Base-by-base conservation (phyloP, 176 grass and related monocot species). In the Tillandsia leiboldiana region DNA sequence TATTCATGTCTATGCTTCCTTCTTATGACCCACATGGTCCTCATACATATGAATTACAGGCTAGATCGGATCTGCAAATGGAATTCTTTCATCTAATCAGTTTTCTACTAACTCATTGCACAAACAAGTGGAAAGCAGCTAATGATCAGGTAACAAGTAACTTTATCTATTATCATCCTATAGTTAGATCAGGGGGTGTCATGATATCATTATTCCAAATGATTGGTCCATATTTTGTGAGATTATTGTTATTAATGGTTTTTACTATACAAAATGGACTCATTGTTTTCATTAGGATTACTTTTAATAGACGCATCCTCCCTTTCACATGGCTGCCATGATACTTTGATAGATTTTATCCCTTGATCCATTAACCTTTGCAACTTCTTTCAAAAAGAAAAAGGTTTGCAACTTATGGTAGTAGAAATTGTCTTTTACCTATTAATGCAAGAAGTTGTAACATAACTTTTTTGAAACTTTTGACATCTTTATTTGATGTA, bases 21-120 rank as follows among this genome's bases (percentile, higher is more conserved):
- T 42, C 7, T 42, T 42, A 42, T 42, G 33, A 42, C 6, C 33
- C 8, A 42, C 4, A 7, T 6, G 3, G 33, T 6, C 63, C 63
- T 47, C 15, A 52, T 67, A n/a, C 63, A 9, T 51, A 53, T 61
- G 14, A 57, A 49, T 80, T 88, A 77, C 87, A 99, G 94, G 84
- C 87, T 82, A 99, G 89, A 84, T 87, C 94, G 66, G 94, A 99
- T 83, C 82, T 99, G 53, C 87, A 90, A 73, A 90, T 99, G 82
- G 94, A 99, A 83, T 99, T 99, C 70, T 99, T 99, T 59, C 94
- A 99, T 76, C 79, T 99, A 83, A 99, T 93, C 77, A 93, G 94
- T 78, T 99, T 99, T 83, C 87, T 99, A 78, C 80, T 99, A 66
- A 88, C 79, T 75, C 89, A 99, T 82, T 99, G 94, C 75, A 90